Percentiles rank a stretch among this genome's conserved stretches.
Evolutionary conservation across 768 basidiomycete genomes (phyloP).

Genomic region (Pholiota conissans): DNA sequence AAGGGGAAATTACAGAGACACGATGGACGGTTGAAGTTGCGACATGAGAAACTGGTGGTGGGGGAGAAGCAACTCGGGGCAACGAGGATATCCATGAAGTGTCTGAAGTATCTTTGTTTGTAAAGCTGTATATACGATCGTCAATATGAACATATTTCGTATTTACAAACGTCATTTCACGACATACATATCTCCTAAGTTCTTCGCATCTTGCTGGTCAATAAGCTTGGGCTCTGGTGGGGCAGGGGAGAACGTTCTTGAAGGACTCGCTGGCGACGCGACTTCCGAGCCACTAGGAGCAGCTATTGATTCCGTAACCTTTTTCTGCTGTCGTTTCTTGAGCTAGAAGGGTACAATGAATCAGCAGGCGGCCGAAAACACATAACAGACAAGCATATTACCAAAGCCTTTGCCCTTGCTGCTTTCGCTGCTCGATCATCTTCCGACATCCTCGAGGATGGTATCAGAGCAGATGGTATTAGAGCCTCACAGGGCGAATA

Average conservation of each 20-base stretch:
- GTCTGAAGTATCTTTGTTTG: constrained; percentile 48
- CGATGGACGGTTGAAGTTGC: constrained; percentile 12
- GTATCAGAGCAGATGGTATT: neutral
- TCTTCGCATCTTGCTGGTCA: constrained; percentile 49
- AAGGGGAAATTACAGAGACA: constrained; percentile 19
- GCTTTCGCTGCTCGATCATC: constrained; percentile 81
- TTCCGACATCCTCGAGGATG: constrained; percentile 49
- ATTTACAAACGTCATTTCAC: neutral
- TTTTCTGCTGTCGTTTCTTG: constrained; percentile 81
- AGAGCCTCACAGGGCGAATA: neutral
- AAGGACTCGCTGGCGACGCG: constrained; percentile 37
- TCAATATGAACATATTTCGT: constrained; percentile 13
- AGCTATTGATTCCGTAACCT: constrained; percentile 43
- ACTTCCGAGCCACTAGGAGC: constrained; percentile 28
- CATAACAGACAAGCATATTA: constrained; percentile 33
- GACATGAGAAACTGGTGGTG: constrained; percentile 15
- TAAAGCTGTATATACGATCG: constrained; percentile 24
- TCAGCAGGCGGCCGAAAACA: constrained; percentile 9
- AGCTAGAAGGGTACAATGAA: constrained; percentile 46
- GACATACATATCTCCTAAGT: constrained; percentile 68
- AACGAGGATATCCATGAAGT: constrained; percentile 63
- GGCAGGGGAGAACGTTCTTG: constrained; percentile 51
- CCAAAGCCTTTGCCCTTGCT: constrained; percentile 83
- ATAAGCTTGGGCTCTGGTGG: constrained; percentile 34
- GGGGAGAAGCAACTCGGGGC: constrained; percentile 41